Evolutionary conservation across 345 rosid species (phyloP), one percentile per base, ranked within the genome.

Genomic region (Isatis tinctoria): DNA sequence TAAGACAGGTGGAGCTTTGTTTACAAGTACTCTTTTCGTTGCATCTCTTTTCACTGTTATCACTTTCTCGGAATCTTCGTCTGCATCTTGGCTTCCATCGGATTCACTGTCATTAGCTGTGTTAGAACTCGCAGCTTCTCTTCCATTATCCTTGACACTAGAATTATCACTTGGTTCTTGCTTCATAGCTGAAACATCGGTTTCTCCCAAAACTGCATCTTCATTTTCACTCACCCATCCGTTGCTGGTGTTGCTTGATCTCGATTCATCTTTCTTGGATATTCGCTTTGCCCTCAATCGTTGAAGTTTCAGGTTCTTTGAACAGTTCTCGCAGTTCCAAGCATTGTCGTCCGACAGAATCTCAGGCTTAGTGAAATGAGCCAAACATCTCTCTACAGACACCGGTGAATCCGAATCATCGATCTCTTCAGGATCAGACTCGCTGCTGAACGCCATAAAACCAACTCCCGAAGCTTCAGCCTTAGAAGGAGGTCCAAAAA

Each of bases 291-390:
- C 74, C 64, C 77, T 82, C 69, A 79, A 75, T 49, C 22, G 79
- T 72, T 81, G 87, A 65, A 58, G 72, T 56, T 36, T 86, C 66
- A 87, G 70, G 69, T 53, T 75, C 77, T 78, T 88, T 8, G 89
- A 85, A 80, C 99, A 96, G 66, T 88, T 87, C 77, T 92, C 96
- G 78, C 98, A 96, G 51, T 90, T 80, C 98, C 99, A 96, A 78
- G 98, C 98, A 82, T 96, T 90, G 81, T 92, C 97, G 70, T 88
- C 80, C 13, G 87, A 83, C 67, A 96, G 90, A 75, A 90, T 82
- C 79, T 96, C 99, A 57, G 88, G 87, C 82, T 89, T 87, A 58
- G 89, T 81, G 73, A 89, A 92, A 79, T 87, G 93, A 77, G 85
- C 76, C 83, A 96, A 88, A 74, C 98, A 96, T 57, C 96, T 89